Percentiles rank a stretch among this genome's conserved stretches.
Conservation (phyloP, 495 filamentous ascomycete species). For the Evernia prunastri region DNA sequence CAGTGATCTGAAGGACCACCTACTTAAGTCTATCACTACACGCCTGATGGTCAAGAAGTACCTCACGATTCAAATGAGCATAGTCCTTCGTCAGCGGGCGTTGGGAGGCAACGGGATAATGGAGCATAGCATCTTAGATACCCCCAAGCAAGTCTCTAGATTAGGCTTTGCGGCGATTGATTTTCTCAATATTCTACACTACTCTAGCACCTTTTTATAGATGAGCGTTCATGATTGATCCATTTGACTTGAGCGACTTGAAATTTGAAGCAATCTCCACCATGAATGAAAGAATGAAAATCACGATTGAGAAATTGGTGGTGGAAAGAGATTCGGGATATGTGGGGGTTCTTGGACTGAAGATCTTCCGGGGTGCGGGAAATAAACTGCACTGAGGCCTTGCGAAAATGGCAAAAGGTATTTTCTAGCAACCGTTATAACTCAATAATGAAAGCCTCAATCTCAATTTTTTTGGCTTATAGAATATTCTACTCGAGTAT, state of each 20-base stretch:
- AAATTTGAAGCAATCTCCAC: neutral
- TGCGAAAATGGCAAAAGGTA: too few species aligned
- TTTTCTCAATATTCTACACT: too few species aligned
- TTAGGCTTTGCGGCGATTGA: slow-evolving; percentile 16
- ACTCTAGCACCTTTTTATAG: neutral
- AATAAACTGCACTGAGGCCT: too few species aligned
- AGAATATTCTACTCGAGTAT: too few species aligned
- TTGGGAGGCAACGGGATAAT: neutral
- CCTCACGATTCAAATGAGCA: neutral
- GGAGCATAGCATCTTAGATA: slow-evolving; percentile 16
- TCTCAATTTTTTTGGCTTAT: too few species aligned
- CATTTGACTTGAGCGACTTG: too few species aligned
- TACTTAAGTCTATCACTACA: neutral
- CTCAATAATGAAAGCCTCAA: too few species aligned
- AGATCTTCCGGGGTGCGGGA: neutral
- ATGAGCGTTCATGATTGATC: neutral
- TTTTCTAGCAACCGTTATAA: too few species aligned
- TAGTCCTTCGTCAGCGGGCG: neutral
- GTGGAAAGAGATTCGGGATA: too few species aligned
- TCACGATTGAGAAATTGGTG: too few species aligned
- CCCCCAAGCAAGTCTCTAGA: slow-evolving; percentile 8
- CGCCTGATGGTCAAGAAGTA: neutral
- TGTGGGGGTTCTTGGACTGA: slow-evolving; percentile 10
- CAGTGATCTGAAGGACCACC: neutral
- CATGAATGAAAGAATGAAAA: too few species aligned